Conservation (phyloP, 768 basidiomycete genomes). For the Lactarius hengduanensis region DNA sequence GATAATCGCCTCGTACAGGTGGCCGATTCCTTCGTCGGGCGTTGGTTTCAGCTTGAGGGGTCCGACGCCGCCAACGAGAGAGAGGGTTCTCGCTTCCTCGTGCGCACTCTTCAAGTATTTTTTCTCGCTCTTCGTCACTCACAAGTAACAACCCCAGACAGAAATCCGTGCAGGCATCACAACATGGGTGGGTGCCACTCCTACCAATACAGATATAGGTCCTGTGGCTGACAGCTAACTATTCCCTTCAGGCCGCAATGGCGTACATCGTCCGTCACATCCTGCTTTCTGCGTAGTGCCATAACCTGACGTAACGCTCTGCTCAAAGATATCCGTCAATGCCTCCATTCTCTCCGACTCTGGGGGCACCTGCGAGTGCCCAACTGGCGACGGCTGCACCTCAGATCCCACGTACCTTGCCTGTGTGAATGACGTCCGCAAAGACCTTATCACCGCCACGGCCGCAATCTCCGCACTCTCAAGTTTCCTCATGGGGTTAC, state of each 20-base stretch:
- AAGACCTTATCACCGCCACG: constrained; percentile 81
- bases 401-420: constrained; percentile 51
- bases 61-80: constrained; percentile 36
- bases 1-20: constrained; percentile 27
- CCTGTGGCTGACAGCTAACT: constrained; percentile 20
- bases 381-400: constrained; percentile 53
- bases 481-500: constrained; percentile 77
- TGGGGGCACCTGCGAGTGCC: constrained; percentile 82
- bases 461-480: constrained; percentile 74
- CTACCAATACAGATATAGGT: not conserved
- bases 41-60: constrained; percentile 38
- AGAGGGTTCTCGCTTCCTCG: constrained; percentile 37
- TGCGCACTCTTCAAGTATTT: constrained; percentile 23
- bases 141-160: constrained; percentile 44
- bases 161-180: constrained; percentile 78
- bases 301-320: not conserved
- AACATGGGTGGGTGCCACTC: constrained; percentile 62
- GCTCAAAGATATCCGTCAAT: constrained; percentile 74
- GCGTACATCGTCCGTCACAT: constrained; percentile 62
- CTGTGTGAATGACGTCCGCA: constrained; percentile 60
- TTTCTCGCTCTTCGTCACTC: not conserved
- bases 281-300: constrained; percentile 6
- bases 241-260: constrained; percentile 61
- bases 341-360: constrained; percentile 72
- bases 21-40: constrained; percentile 36